These are phyloP conservation scores for Jaenimonas drosophilae DNA, from an alignment of 208 protist species.

Conservation along the genomic window DNA sequence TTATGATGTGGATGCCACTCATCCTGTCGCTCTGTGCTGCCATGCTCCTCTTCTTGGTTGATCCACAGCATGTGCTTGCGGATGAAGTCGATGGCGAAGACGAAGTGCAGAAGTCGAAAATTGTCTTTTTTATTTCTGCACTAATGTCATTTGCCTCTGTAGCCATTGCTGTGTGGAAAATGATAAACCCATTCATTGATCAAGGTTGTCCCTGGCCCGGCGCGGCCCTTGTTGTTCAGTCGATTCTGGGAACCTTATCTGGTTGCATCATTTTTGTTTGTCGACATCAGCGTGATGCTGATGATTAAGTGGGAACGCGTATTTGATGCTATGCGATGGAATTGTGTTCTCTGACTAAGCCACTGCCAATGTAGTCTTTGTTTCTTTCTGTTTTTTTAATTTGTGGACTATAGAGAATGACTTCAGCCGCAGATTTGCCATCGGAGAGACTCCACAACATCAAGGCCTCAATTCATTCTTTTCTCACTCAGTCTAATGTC, in stretches of 20 bases:
- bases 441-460: conserved; percentile 57
- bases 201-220: conserved; percentile 25
- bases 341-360: not conserved
- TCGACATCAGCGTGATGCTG: conserved; percentile 2
- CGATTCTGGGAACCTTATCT: conserved; percentile 20
- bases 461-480: conserved; percentile 67
- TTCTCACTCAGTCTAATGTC: conserved; percentile 72
- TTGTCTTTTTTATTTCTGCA: conserved; percentile 40
- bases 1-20: conserved; percentile 54
- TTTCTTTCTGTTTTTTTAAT: not conserved
- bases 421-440: conserved; percentile 13
- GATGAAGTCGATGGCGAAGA: conserved; percentile 23
- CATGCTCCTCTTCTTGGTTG: conserved; percentile 33
- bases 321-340: not conserved
- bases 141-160: conserved; percentile 40
- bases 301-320: conserved; percentile 1
- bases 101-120: conserved; percentile 21
- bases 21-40: conserved; percentile 32
- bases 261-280: conserved; percentile 12
- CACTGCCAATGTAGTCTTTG: not conserved
- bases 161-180: conserved; percentile 41
- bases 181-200: conserved; percentile 33
- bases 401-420: conserved; percentile 6
- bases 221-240: conserved; percentile 28
- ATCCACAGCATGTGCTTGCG: conserved; percentile 19